These are phyloP conservation scores for Penicillium ochrochloron DNA, from an alignment of 495 filamentous ascomycete genomes.

Conservation along the genomic window DNA sequence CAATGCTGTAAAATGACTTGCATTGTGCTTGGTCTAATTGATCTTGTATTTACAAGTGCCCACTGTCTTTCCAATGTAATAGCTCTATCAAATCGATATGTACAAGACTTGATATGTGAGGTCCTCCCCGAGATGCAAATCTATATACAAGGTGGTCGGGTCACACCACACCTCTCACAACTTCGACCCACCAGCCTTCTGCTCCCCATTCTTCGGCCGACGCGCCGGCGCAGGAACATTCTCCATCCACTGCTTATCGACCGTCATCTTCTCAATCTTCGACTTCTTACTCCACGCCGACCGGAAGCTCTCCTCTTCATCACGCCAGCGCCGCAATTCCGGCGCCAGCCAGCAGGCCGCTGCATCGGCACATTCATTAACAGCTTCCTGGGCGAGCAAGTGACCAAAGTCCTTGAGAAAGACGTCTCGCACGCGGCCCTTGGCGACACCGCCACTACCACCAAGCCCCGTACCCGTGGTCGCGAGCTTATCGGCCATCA, in stretches of 20 bases:
- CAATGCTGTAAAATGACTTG: not conserved
- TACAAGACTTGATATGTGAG: not conserved
- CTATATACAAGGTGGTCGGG: constrained; percentile 19
- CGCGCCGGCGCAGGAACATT: constrained; percentile 51
- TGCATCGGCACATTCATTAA: constrained; percentile 64
- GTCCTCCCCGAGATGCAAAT: constrained; percentile 1
- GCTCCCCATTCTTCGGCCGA: constrained; percentile 36
- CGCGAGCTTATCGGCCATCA: constrained; percentile 50
- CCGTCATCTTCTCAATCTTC: constrained; percentile 58
- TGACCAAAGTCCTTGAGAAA: constrained; percentile 73
- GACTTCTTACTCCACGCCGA: constrained; percentile 55
- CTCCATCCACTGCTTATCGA: constrained; percentile 61
- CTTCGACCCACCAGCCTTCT: constrained; percentile 34
- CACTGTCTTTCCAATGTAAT: not conserved
- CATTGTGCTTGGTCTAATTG: not conserved
- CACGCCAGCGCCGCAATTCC: constrained; percentile 67
- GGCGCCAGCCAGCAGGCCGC: constrained; percentile 64
- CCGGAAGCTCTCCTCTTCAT: constrained; percentile 63
- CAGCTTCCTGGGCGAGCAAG: constrained; percentile 81
- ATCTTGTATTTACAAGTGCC: not conserved
- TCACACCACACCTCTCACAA: constrained; percentile 28
- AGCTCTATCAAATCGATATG: not conserved
- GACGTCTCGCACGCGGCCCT: constrained; percentile 73
- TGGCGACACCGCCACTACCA: constrained; percentile 53
- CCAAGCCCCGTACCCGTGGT: constrained; percentile 53